Conservation (phyloP, 495 filamentous ascomycete genomes). For the Penicillium chermesinum region DNA sequence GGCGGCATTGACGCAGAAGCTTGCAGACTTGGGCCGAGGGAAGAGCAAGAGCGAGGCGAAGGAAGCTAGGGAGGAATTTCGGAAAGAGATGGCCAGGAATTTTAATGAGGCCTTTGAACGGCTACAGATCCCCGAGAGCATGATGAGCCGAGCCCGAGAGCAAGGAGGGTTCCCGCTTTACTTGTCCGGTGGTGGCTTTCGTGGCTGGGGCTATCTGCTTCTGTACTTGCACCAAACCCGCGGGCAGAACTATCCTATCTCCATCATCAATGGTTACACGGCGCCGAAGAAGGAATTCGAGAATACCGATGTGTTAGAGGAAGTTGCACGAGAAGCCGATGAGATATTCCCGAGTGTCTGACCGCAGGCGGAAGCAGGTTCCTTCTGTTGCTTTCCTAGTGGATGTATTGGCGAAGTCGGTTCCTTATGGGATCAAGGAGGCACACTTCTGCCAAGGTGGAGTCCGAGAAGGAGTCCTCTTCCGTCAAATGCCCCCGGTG, state of each 20-base stretch:
- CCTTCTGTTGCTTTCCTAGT: slow-evolving; percentile 79
- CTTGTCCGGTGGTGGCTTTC: slow-evolving; percentile 84
- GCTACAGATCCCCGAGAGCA: slow-evolving; percentile 49
- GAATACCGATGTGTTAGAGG: slow-evolving; percentile 53
- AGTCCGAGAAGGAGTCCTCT: slow-evolving; percentile 77
- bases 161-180: slow-evolving; percentile 62
- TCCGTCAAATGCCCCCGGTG: slow-evolving; percentile 53
- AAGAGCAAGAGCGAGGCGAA: slow-evolving; percentile 25
- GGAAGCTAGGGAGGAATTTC: slow-evolving; percentile 36
- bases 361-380: slow-evolving; percentile 72
- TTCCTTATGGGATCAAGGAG: slow-evolving; percentile 61
- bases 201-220: slow-evolving; percentile 84
- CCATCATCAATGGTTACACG: slow-evolving; percentile 76
- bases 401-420: slow-evolving; percentile 59
- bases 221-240: slow-evolving; percentile 55
- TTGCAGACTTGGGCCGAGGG: slow-evolving; percentile 45
- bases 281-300: slow-evolving; percentile 57
- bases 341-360: slow-evolving; percentile 77
- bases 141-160: slow-evolving; percentile 37
- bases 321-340: slow-evolving; percentile 38
- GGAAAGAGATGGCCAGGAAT: slow-evolving; percentile 50
- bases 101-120: slow-evolving; percentile 58
- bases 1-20: slow-evolving; percentile 62
- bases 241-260: slow-evolving; percentile 74
- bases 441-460: slow-evolving; percentile 83